Conservation (phyloP, 768 basidiomycete genomes). For the Hemileccinum rubropunctum region DNA sequence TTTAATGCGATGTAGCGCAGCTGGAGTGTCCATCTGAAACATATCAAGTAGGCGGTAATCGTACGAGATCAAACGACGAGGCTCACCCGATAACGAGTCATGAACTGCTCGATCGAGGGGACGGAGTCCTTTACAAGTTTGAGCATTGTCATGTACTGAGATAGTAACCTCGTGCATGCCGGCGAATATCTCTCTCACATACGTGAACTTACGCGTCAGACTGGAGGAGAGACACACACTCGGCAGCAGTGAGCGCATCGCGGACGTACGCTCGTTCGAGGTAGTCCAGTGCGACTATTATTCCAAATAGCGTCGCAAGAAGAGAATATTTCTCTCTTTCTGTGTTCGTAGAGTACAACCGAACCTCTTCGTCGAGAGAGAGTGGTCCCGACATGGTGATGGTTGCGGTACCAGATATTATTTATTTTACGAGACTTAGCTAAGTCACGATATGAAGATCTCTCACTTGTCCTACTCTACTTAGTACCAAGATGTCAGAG, state of each 20-base stretch:
- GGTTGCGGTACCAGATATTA: background rate
- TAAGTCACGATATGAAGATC: too few relatives aligned
- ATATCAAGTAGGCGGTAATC: background rate
- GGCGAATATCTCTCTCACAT: slow-evolving; percentile 81
- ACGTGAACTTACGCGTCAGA: slow-evolving; percentile 1
- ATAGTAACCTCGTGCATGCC: slow-evolving; percentile 89
- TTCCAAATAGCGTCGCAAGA: slow-evolving; percentile 86
- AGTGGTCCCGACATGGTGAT: slow-evolving; percentile 35
- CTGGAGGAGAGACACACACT: slow-evolving; percentile 54
- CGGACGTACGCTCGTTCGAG: slow-evolving; percentile 94
- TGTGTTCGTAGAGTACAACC: slow-evolving; percentile 81
- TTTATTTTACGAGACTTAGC: slow-evolving; percentile 2
- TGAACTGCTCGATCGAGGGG: slow-evolving; percentile 84
- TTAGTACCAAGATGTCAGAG: slow-evolving; percentile 21
- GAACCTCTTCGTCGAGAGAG: slow-evolving; percentile 88
- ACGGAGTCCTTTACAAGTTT: slow-evolving; percentile 93
- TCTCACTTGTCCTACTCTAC: too few relatives aligned
- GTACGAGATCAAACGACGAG: background rate
- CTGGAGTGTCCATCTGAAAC: slow-evolving; percentile 86
- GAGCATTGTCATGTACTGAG: slow-evolving; percentile 96
- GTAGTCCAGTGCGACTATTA: slow-evolving; percentile 89
- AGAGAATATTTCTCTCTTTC: slow-evolving; percentile 89
- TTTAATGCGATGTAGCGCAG: slow-evolving; percentile 84
- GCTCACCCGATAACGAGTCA: slow-evolving; percentile 80
- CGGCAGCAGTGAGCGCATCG: slow-evolving; percentile 84